Conservation (phyloP, 106 monocot genomes). For the Agapanthus africanus region DNA sequence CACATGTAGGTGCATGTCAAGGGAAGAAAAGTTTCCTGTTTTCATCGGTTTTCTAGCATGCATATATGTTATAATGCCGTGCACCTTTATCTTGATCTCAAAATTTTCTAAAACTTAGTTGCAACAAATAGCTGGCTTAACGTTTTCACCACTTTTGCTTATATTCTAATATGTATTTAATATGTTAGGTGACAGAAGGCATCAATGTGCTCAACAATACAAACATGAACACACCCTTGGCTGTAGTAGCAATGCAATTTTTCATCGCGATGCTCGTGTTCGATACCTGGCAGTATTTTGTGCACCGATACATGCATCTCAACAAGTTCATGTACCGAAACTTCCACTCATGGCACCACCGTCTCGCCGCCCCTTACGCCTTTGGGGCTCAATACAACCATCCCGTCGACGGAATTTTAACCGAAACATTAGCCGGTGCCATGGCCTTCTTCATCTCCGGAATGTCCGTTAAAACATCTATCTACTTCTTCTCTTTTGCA, state of each 20-base stretch:
- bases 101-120: too few relatives aligned
- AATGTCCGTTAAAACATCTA: slow-evolving; percentile 26
- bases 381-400: slow-evolving; percentile 41
- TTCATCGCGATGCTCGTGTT: slow-evolving; percentile 25
- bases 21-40: too few relatives aligned
- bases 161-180: too few relatives aligned
- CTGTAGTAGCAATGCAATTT: slow-evolving; percentile 13
- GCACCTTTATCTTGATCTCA: too few relatives aligned
- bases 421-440: slow-evolving; percentile 29
- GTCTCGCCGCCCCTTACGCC: slow-evolving; percentile 22
- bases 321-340: slow-evolving; percentile 39
- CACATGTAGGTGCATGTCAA: too few relatives aligned
- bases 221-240: neutral
- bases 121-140: too few relatives aligned
- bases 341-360: slow-evolving; percentile 39
- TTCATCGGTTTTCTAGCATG: too few relatives aligned
- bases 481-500: slow-evolving; percentile 40
- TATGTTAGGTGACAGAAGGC: neutral
- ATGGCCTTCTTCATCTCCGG: slow-evolving; percentile 27
- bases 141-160: too few relatives aligned
- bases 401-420: slow-evolving; percentile 25
- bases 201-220: neutral
- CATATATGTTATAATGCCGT: too few relatives aligned
- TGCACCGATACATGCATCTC: slow-evolving; percentile 33
- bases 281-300: slow-evolving; percentile 43